phyloP scores from a whole-genome alignment of 2,329 filamentous ascomycete species.

The Ramularia endophylla region DNA sequence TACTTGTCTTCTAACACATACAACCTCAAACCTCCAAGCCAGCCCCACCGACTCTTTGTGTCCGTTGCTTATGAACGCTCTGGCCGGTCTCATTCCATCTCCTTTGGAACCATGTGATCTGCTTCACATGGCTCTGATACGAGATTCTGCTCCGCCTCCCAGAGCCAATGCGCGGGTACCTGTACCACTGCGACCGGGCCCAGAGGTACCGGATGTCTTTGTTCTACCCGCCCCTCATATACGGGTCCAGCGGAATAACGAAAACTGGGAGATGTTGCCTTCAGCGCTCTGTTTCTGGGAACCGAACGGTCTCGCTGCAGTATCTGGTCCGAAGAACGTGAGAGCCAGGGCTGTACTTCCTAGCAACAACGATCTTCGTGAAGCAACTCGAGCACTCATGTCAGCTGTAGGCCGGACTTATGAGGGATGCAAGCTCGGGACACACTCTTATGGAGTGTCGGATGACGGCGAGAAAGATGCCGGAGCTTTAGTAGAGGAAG shows the following conservation, averaged over 20 bases:
- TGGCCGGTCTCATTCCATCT: constrained; percentile 11
- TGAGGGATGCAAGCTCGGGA: constrained; percentile 66
- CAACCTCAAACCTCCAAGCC: background rate
- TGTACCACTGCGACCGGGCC: constrained; percentile 21
- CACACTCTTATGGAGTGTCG: constrained; percentile 42
- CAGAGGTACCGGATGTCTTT: constrained; percentile 44
- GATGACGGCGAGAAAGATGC: constrained; percentile 23
- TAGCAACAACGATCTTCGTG: constrained; percentile 55
- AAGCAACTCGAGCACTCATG: constrained; percentile 59
- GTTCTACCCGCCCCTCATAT: constrained; percentile 63
- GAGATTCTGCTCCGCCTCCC: constrained; percentile 17
- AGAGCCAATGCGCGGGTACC: constrained; percentile 9
- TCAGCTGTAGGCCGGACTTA: constrained; percentile 64
- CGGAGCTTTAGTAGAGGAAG: constrained; percentile 35
- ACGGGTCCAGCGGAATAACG: constrained; percentile 64
- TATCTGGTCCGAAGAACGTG: constrained; percentile 65
- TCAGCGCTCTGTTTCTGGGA: constrained; percentile 77
- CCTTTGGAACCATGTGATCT: constrained; percentile 20
- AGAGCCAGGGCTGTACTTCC: constrained; percentile 66
- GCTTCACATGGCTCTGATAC: constrained; percentile 22
- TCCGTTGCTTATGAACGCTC: background rate
- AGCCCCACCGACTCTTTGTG: background rate
- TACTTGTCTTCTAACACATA: constrained; percentile 7
- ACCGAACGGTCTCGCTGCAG: constrained; percentile 66
- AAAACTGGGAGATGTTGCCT: constrained; percentile 65